Evolutionary conservation across 495 filamentous ascomycete genomes (phyloP).

Genomic region (Lepidopterella palustris): DNA sequence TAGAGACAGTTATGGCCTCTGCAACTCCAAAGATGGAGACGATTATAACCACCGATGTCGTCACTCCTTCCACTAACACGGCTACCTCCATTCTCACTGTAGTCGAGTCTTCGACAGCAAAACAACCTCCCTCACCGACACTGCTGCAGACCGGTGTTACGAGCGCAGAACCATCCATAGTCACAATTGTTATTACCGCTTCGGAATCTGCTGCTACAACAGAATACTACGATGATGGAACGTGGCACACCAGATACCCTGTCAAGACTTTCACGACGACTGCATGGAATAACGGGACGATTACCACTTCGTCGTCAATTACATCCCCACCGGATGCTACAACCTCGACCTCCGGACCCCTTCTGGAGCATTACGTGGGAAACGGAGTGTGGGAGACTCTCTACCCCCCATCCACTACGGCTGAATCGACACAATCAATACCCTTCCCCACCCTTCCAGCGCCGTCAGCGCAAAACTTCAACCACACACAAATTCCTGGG

Average conservation of each 20-base stretch:
- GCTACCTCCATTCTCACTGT: not conserved
- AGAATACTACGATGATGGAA: not conserved
- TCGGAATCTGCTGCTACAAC: not conserved
- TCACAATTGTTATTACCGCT: not conserved
- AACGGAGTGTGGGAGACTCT: not conserved
- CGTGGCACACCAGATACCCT: slow-evolving; percentile 1
- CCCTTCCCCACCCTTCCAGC: not conserved
- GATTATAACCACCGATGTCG: not conserved
- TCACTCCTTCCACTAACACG: not conserved
- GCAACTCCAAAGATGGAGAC: not conserved
- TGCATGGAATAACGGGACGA: not conserved
- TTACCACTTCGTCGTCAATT: not conserved
- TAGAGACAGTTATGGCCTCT: not conserved
- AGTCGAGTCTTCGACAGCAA: not conserved
- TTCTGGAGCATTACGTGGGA: not conserved
- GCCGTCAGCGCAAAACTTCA: not conserved
- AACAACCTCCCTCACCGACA: not conserved
- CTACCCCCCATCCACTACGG: not conserved
- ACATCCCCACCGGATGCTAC: not conserved
- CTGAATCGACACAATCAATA: not conserved
- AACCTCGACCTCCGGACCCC: not conserved
- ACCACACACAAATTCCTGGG: not conserved
- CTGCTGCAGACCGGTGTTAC: not conserved
- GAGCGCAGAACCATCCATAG: not conserved
- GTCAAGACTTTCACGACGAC: not conserved